These are phyloP conservation scores for Lablab purpureus DNA, from an alignment of 306 rosid genomes.

Conservation along the genomic window DNA sequence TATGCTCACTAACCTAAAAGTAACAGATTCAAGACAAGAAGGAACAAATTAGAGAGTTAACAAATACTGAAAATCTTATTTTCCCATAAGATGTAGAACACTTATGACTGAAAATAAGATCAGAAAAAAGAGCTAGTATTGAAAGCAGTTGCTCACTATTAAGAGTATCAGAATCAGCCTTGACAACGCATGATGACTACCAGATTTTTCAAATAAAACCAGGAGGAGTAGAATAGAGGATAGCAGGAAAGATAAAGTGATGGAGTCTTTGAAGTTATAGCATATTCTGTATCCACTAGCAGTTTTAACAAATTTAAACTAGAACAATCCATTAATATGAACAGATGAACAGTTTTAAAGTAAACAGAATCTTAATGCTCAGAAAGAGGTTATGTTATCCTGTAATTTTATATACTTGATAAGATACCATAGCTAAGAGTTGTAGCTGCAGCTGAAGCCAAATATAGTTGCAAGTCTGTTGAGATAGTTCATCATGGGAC, in stretches of 20 bases:
- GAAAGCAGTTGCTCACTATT: constrained; percentile 6
- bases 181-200: constrained; percentile 2
- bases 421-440: constrained; percentile 20
- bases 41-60: neutral
- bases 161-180: constrained; percentile 17
- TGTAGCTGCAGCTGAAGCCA: constrained; percentile 14
- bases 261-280: constrained; percentile 6
- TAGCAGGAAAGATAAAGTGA: neutral
- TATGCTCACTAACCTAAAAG: no score
- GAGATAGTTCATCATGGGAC: constrained; percentile 24
- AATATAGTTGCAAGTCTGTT: constrained; percentile 20
- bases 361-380: neutral
- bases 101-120: constrained; percentile 1
- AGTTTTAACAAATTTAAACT: constrained; percentile 2
- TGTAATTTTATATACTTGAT: constrained; percentile 22
- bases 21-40: constrained; percentile 1
- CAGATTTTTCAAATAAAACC: constrained; percentile 6
- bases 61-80: neutral
- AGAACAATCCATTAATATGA: constrained; percentile 2
- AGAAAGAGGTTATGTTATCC: neutral
- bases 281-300: constrained; percentile 10
- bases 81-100: neutral
- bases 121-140: constrained; percentile 6
- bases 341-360: constrained; percentile 5
- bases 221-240: constrained; percentile 12